Conservation (phyloP, 164 flowering plant species). For the Amborella trichopoda region DNA sequence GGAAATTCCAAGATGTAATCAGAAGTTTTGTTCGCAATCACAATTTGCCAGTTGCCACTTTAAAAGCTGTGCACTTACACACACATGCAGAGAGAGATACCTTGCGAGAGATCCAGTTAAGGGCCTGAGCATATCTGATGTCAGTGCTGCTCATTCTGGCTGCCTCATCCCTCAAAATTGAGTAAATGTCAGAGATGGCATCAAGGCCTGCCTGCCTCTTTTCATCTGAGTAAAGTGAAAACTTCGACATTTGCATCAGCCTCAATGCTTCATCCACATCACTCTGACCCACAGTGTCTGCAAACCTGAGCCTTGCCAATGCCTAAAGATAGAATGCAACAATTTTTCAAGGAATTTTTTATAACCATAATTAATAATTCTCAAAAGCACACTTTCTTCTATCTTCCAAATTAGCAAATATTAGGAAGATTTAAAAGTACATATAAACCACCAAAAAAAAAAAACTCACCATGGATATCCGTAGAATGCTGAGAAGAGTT, state of each 20-base stretch:
- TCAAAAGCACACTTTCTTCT: too few relatives aligned
- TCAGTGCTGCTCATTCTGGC: slow-evolving; percentile 63
- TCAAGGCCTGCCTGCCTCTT: slow-evolving; percentile 88
- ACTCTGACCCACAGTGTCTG: slow-evolving; percentile 87
- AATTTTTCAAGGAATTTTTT: too few relatives aligned
- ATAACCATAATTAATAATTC: too few relatives aligned
- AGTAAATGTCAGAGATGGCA: slow-evolving; percentile 95
- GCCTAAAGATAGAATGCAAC: too few relatives aligned
- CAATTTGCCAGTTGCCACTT: neutral
- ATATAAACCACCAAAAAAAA: too few relatives aligned
- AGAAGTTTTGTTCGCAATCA: too few relatives aligned
- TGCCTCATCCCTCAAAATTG: slow-evolving; percentile 92
- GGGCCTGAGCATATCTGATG: slow-evolving; percentile 84
- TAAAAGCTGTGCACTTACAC: neutral
- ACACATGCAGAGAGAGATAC: slow-evolving; percentile 25
- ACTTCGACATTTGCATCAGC: slow-evolving; percentile 98
- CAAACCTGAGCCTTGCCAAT: slow-evolving; percentile 92
- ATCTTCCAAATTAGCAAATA: too few relatives aligned
- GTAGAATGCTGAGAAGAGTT: slow-evolving; percentile 94
- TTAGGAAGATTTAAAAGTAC: too few relatives aligned
- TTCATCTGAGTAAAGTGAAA: slow-evolving; percentile 91
- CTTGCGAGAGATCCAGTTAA: slow-evolving; percentile 97
- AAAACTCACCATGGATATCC: slow-evolving; percentile 86
- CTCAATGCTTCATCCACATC: slow-evolving; percentile 98
- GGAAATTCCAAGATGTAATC: too few relatives aligned